phyloP scores from a whole-genome alignment of 768 basidiomycete species.

The Bullera alba region DNA sequence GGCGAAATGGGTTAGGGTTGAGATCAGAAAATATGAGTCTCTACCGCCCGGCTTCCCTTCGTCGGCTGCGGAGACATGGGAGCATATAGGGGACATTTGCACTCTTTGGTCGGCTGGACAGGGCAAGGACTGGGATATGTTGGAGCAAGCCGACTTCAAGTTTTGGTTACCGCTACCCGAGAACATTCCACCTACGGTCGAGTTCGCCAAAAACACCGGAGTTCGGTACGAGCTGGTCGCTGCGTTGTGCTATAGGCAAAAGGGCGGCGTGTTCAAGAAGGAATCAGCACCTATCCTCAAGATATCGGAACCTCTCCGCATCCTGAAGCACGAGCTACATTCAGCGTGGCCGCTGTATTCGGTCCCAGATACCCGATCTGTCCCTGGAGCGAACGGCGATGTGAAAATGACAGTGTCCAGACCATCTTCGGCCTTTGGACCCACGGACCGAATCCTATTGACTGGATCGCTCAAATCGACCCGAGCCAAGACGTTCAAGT shows the following conservation, averaged over 20 bases:
- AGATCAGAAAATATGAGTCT: constrained; percentile 82
- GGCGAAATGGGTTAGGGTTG: constrained; percentile 85
- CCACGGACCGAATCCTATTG: constrained; percentile 71
- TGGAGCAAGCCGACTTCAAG: constrained; percentile 70
- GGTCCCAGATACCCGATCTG: constrained; percentile 22
- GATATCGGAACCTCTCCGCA: constrained; percentile 64
- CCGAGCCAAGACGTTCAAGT: constrained; percentile 58
- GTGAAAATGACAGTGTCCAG: constrained; percentile 71
- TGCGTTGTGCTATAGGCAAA: constrained; percentile 75
- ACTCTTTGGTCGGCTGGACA: constrained; percentile 69
- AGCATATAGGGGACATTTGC: constrained; percentile 57
- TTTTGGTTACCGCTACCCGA: constrained; percentile 90
- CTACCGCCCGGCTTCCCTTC: constrained; percentile 31
- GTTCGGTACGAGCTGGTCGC: constrained; percentile 87
- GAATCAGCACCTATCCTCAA: constrained; percentile 64
- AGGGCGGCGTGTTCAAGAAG: constrained; percentile 75
- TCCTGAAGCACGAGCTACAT: constrained; percentile 90
- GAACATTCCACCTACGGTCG: constrained; percentile 77
- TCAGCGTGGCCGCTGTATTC: constrained; percentile 80
- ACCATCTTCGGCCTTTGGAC: constrained; percentile 71
- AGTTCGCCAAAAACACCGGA: constrained; percentile 64
- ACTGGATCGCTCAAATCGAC: constrained; percentile 68
- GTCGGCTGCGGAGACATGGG: constrained; percentile 20
- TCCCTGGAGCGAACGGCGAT: constrained; percentile 57
- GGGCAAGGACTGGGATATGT: constrained; percentile 59